A percentile compares a stretch with the other conserved stretches of the same genome.
Evolutionary conservation across 1,284 basidiomycete species (phyloP).

Genomic region (Testicularia cyperi): DNA sequence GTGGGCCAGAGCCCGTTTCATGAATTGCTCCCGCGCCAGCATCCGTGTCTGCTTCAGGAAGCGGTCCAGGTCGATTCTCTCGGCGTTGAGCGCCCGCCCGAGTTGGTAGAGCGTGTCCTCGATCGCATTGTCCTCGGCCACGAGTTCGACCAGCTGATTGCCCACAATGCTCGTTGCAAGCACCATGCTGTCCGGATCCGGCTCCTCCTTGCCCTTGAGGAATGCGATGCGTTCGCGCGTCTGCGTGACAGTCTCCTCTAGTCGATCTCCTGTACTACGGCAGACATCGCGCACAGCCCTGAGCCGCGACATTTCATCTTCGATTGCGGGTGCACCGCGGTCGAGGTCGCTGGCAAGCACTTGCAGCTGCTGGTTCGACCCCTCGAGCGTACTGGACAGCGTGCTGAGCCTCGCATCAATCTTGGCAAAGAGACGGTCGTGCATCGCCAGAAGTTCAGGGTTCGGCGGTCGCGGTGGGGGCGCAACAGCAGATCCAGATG

Average conservation of each 20-base stretch:
- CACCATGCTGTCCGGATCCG: conserved; percentile 47
- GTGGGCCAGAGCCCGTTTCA: conserved; percentile 50
- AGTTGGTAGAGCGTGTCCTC: conserved; percentile 98
- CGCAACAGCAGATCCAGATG: conserved; percentile 50
- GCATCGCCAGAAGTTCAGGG: conserved; percentile 77
- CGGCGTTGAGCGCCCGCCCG: conserved; percentile 86
- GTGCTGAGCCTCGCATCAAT: conserved; percentile 71
- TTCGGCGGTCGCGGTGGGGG: conserved; percentile 79
- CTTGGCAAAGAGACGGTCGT: conserved; percentile 75
- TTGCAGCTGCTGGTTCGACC: conserved; percentile 74
- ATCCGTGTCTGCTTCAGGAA: conserved; percentile 57
- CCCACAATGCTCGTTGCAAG: conserved; percentile 53
- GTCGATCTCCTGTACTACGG: conserved; percentile 71
- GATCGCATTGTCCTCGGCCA: conserved; percentile 97
- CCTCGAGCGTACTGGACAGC: conserved; percentile 69
- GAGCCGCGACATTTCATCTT: conserved; percentile 92
- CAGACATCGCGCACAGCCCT: conserved; percentile 94
- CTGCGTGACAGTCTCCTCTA: conserved; percentile 68
- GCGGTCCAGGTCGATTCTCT: conserved; percentile 61
- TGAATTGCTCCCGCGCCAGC: conserved; percentile 57
- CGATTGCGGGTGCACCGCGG: conserved; percentile 84
- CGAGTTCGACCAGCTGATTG: conserved; percentile 74
- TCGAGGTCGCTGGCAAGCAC: conserved; percentile 80
- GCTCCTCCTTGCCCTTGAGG: conserved; percentile 27
- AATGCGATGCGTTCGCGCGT: conserved; percentile 72